Evolutionary conservation across 2,329 filamentous ascomycete species (phyloP).

Genomic region (Pyricularia pennisetigena): DNA sequence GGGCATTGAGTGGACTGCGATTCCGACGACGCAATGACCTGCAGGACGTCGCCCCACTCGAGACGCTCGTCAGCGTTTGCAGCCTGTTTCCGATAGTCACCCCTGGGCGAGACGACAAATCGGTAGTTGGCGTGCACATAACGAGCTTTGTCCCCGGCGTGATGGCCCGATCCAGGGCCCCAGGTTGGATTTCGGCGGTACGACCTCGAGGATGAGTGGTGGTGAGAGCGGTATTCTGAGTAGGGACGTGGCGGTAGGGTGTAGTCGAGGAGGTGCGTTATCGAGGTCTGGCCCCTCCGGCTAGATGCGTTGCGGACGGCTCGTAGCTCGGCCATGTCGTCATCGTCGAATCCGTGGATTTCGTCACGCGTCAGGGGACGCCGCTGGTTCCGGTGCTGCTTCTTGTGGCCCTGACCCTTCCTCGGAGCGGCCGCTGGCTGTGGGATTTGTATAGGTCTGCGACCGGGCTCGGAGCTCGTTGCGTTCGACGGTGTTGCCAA

Average conservation of each 20-base stretch:
- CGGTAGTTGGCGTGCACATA: conserved; percentile 93
- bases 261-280: conserved; percentile 94
- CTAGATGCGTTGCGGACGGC: conserved; percentile 47
- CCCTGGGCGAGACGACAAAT: conserved; percentile 81
- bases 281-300: conserved; percentile 89
- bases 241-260: conserved; percentile 61
- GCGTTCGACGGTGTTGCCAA: conserved; percentile 28
- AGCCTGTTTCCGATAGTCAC: conserved; percentile 70
- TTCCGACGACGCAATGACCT: conserved; percentile 82
- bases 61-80: conserved; percentile 80
- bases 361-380: conserved; percentile 41
- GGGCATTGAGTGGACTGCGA: conserved; percentile 86
- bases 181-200: conserved; percentile 67
- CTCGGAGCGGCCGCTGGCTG: conserved; percentile 42
- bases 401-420: conserved; percentile 67
- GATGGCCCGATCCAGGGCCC: conserved; percentile 81
- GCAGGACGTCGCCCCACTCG: conserved; percentile 83
- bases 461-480: conserved; percentile 38
- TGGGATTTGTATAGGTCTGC: conserved; percentile 29
- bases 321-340: conserved; percentile 73
- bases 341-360: conserved; percentile 60
- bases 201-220: conserved; percentile 36
- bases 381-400: conserved; percentile 75
- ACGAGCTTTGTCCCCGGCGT: conserved; percentile 83
- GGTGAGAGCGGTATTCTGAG: conserved; percentile 42